Evolutionary conservation across 441 rosid genomes (phyloP).

Genomic region (Metrosideros polymorpha): DNA sequence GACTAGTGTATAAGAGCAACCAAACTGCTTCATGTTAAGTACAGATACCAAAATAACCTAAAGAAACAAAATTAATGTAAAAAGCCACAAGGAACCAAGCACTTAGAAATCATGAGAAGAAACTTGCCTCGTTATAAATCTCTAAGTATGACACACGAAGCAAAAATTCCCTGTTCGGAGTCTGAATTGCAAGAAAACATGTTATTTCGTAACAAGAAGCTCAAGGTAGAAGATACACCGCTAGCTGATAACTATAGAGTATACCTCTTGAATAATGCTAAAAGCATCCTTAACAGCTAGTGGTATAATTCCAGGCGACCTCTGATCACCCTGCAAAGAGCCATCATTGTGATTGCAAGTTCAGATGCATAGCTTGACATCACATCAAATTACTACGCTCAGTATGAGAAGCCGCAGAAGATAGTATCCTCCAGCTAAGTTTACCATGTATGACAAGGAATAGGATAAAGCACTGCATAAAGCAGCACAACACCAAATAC

Average conservation of each 20-base stretch:
- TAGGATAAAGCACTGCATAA: not conserved
- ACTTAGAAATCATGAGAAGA: slow-evolving; percentile 4
- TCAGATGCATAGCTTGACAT: not conserved
- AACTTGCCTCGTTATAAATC: slow-evolving; percentile 88
- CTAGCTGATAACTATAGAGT: slow-evolving; percentile 7
- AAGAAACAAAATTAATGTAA: not conserved
- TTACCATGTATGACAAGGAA: not conserved
- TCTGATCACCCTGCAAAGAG: slow-evolving; percentile 96
- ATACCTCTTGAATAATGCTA: slow-evolving; percentile 97
- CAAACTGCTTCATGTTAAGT: not conserved
- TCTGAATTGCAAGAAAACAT: slow-evolving; percentile 33
- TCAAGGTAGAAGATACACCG: not conserved
- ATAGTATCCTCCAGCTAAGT: not conserved
- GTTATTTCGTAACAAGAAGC: slow-evolving; percentile 5
- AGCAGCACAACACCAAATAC: not conserved
- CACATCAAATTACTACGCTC: not conserved
- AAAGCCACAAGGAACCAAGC: not conserved
- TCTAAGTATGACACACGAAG: slow-evolving; percentile 97
- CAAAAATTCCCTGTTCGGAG: slow-evolving; percentile 90
- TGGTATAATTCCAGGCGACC: slow-evolving; percentile 99
- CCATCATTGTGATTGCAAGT: slow-evolving; percentile 10
- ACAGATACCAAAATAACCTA: not conserved
- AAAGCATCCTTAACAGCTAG: slow-evolving; percentile 97
- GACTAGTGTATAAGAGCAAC: slow-evolving; percentile 5
- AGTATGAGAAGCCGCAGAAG: not conserved